Evolutionary conservation across 306 rosid species (phyloP), one percentile per base, ranked within the genome.

Genomic region (Hippophae gyantsensis): DNA sequence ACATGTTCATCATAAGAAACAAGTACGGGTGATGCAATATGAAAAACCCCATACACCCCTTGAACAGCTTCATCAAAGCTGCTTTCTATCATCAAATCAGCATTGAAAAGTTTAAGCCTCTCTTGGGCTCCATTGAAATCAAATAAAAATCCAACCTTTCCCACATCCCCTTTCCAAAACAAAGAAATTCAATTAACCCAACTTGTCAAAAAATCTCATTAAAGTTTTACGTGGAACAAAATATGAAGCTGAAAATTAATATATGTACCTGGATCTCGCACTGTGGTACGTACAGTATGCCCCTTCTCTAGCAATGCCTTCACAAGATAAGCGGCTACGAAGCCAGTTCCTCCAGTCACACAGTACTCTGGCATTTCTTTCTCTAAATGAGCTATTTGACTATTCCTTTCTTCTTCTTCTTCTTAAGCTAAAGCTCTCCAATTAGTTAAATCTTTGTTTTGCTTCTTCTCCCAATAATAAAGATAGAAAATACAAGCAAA

Each of bases 1-100:
- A 87, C 48, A 51, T 85, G 76, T 32, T 81, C 55, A 13, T 85
- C 81, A 12, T 65, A 54, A 9, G 84, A 85, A 46, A 87, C 86
- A 14, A 87, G 46, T 23, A 87, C 92, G 0, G 95, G 97, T 7
- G 95, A 88, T 0, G 95, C 92, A 3, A 89, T 85, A 60, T 90
- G 97, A 78, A 82, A 90, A 25, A 87, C 92, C 10, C 95, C 95
- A 63, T 85, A 83, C 54, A 85, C 89, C 5, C 95, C 90, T 10
- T 18, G 64, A 0, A 90, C 53, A 3, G 87, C 90, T 61, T 83
- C 92, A 52, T 83, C 81, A 49, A 87, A 90, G 72, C 90, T 87
- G 40, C 84, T 86, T 72, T 87, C 92, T 49, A 46, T 65, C 54
- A 76, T 64, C 26, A 90, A 58, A 72, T 85, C 83, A 7, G 96